These are phyloP conservation scores for Vitis amurensis DNA, from an alignment of 164 flowering plant species.

Conservation along the genomic window DNA sequence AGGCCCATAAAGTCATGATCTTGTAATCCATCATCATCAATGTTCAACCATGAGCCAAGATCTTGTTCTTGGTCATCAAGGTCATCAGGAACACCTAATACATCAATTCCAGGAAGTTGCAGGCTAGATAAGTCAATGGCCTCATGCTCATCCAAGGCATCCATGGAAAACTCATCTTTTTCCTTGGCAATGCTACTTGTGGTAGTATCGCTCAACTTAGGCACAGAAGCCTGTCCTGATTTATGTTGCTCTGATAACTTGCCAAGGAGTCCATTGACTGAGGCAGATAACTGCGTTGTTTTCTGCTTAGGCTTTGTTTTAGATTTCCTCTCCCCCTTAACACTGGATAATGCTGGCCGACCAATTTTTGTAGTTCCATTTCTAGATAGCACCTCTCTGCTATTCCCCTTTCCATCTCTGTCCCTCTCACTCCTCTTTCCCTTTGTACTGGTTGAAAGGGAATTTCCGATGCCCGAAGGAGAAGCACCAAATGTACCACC, in stretches of 20 bases:
- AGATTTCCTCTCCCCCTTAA: constrained; percentile 79
- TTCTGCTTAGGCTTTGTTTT: constrained; percentile 86
- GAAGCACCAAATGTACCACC: constrained; percentile 45
- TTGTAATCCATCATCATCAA: constrained; percentile 63
- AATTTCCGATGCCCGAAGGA: constrained; percentile 49
- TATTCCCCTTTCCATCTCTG: constrained; percentile 72
- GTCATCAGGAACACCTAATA: constrained; percentile 52
- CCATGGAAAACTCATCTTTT: constrained; percentile 39
- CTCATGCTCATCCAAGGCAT: constrained; percentile 51
- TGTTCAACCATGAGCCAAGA: constrained; percentile 64
- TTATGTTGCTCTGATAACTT: constrained; percentile 57
- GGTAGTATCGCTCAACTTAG: constrained; percentile 35
- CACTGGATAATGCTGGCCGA: constrained; percentile 53
- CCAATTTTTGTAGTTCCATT: constrained; percentile 63
- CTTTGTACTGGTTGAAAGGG: constrained; percentile 69
- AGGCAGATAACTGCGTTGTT: constrained; percentile 72
- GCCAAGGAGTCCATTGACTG: constrained; percentile 67
- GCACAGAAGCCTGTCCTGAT: constrained; percentile 30
- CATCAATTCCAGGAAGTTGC: constrained; percentile 70
- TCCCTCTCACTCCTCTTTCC: constrained; percentile 96
- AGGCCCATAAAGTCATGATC: constrained; percentile 72
- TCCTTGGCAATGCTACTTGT: constrained; percentile 32
- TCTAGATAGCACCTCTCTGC: constrained; percentile 53
- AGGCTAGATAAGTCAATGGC: constrained; percentile 66
- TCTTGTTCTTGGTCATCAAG: constrained; percentile 60